These are phyloP conservation scores for Blepharisma japonicum DNA, from an alignment of 73 alveolate species.

Conservation along the genomic window DNA sequence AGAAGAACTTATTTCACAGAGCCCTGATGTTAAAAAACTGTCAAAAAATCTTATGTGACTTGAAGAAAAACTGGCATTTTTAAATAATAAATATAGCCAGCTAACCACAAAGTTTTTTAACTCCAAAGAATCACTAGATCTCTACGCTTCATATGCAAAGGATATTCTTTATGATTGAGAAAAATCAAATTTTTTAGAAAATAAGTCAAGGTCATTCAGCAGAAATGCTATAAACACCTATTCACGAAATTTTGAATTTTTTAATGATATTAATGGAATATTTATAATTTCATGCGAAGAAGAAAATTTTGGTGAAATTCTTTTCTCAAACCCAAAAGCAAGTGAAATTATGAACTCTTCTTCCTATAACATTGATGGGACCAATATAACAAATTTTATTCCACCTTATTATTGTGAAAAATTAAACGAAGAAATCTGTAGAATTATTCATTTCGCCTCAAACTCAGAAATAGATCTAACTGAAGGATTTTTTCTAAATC, in stretches of 20 bases:
- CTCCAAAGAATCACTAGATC: neutral
- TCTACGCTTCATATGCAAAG: neutral
- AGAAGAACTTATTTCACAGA: neutral
- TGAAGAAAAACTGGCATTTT: neutral
- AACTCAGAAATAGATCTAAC: too few species aligned
- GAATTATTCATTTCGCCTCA: too few species aligned
- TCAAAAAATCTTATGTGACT: neutral
- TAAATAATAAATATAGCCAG: neutral
- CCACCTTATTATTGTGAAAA: too few species aligned
- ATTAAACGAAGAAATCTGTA: too few species aligned
- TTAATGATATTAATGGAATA: conserved; percentile 3
- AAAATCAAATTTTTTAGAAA: neutral
- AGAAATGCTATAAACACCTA: too few species aligned
- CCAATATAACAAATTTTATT: too few species aligned
- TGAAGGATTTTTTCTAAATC: too few species aligned
- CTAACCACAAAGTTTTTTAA: neutral
- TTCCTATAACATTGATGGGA: neutral
- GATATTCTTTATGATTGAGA: neutral
- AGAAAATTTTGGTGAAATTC: neutral
- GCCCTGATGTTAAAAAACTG: neutral
- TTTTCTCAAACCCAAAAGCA: neutral
- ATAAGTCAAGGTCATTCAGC: neutral
- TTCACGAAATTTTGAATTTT: neutral
- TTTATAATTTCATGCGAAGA: neutral
- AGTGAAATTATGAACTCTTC: neutral